Percentiles rank a stretch among this genome's conserved stretches.
These are phyloP conservation scores for Ensete glaucum DNA, from an alignment of 176 grass and related monocot species.

Conservation along the genomic window DNA sequence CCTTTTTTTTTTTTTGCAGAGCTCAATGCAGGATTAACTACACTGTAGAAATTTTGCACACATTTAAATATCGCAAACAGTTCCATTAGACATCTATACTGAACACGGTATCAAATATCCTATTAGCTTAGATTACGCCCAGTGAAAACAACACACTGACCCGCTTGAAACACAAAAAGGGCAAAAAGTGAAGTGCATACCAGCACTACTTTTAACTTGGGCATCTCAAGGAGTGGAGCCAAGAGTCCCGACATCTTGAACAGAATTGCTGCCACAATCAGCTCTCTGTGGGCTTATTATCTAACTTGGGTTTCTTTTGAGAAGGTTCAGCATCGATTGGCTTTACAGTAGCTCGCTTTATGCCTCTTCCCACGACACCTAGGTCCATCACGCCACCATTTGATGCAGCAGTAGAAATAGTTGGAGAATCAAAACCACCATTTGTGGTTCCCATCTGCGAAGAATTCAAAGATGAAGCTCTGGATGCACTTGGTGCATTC, in stretches of 20 bases:
- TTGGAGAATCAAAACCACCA: constrained; percentile 63
- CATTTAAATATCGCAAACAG: neutral
- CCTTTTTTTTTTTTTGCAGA: no score
- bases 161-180: neutral
- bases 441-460: constrained; percentile 55
- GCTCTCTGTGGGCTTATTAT: constrained; percentile 29
- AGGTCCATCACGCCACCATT: constrained; percentile 71
- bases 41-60: neutral
- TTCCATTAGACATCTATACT: neutral
- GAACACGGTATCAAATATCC: neutral
- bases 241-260: constrained; percentile 16
- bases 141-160: neutral
- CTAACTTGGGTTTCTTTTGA: constrained; percentile 28
- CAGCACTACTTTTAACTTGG: neutral
- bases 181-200: neutral
- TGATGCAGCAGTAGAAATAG: constrained; percentile 54
- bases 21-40: no score
- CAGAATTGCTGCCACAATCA: constrained; percentile 24
- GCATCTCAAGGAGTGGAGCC: neutral
- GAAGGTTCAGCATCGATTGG: constrained; percentile 32
- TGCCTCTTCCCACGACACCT: constrained; percentile 82
- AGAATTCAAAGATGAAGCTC: constrained; percentile 46
- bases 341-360: constrained; percentile 65
- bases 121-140: neutral
- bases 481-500: constrained; percentile 23